These are phyloP conservation scores for Sporisorium scitamineum DNA, from an alignment of 1,284 basidiomycete genomes.

Conservation along the genomic window DNA sequence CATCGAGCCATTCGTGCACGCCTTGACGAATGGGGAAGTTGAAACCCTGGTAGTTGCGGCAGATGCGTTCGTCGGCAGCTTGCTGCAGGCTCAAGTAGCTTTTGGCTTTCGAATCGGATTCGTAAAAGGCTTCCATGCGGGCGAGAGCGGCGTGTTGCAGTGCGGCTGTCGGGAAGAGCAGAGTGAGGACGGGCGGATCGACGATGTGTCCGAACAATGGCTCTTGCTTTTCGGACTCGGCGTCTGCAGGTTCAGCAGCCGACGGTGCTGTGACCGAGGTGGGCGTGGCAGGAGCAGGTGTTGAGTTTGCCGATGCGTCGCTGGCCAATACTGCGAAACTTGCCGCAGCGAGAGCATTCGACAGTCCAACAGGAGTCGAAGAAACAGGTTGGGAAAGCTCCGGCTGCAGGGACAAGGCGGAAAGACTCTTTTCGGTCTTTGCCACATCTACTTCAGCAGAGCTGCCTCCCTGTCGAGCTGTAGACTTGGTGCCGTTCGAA, in stretches of 20 bases:
- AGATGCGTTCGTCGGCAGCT: conserved; percentile 49
- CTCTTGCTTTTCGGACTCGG: conserved; percentile 16
- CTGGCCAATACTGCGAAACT: conserved; percentile 20
- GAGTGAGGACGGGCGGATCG: conserved; percentile 53
- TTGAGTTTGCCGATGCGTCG: conserved; percentile 5
- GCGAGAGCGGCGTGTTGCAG: conserved; percentile 61
- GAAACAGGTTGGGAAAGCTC: neutral
- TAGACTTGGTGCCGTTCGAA: neutral
- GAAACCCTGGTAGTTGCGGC: conserved; percentile 65
- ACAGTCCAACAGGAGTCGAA: conserved; percentile 16
- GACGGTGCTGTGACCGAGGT: conserved; percentile 1
- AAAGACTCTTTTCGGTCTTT: conserved; percentile 5
- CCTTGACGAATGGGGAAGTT: conserved; percentile 56
- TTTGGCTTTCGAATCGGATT: conserved; percentile 41
- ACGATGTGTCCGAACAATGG: conserved; percentile 44
- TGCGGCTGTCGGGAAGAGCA: conserved; percentile 53
- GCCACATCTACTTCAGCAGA: neutral
- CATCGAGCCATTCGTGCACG: conserved; percentile 57
- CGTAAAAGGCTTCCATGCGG: conserved; percentile 65
- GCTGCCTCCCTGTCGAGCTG: neutral
- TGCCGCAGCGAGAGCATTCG: conserved; percentile 22
- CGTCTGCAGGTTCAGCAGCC: neutral
- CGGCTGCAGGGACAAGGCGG: conserved; percentile 16
- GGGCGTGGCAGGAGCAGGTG: conserved; percentile 13
- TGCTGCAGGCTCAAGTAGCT: conserved; percentile 50